Evolutionary conservation across 1,139 yeast genomes (phyloP).

Genomic region (Taphrina sp.): DNA sequence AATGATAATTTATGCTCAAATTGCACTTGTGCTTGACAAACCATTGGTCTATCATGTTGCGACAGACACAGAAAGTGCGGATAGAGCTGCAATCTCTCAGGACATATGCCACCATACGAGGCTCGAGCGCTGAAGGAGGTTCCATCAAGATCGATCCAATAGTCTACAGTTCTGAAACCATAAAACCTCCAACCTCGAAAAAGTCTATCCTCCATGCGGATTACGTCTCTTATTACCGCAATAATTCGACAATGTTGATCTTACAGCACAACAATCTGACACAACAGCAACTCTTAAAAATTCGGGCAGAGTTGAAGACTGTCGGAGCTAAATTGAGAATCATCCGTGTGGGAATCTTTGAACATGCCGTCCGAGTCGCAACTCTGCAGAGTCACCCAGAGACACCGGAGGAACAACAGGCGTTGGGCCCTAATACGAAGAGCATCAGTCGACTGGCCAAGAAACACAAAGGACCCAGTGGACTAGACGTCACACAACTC

Average conservation of each 20-base stretch:
- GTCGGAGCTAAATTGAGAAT: slow-evolving; percentile 12
- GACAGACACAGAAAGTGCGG: too few species aligned
- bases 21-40: too few species aligned
- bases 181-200: slow-evolving; percentile 21
- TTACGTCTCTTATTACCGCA: slow-evolving; percentile 19
- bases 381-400: not conserved
- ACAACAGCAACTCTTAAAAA: slow-evolving; percentile 19
- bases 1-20: too few species aligned
- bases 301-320: slow-evolving; percentile 20
- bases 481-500: slow-evolving; percentile 15
- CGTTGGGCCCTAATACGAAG: slow-evolving; percentile 9
- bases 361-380: slow-evolving; percentile 27
- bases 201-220: slow-evolving; percentile 28
- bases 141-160: slow-evolving; percentile 19
- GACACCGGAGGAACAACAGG: not conserved
- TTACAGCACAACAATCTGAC: slow-evolving; percentile 30
- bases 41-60: too few species aligned
- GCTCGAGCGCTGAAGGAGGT: slow-evolving; percentile 1
- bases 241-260: slow-evolving; percentile 17
- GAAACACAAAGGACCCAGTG: slow-evolving; percentile 1
- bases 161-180: slow-evolving; percentile 7
- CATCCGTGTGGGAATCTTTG: slow-evolving; percentile 21
- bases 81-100: too few species aligned
- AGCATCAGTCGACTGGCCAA: slow-evolving; percentile 7
- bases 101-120: slow-evolving; percentile 3